Percentiles rank a stretch among this genome's conserved stretches.
Evolutionary conservation across 116 monocot species (phyloP).

Genomic region (Phalaenopsis hybrid): DNA sequence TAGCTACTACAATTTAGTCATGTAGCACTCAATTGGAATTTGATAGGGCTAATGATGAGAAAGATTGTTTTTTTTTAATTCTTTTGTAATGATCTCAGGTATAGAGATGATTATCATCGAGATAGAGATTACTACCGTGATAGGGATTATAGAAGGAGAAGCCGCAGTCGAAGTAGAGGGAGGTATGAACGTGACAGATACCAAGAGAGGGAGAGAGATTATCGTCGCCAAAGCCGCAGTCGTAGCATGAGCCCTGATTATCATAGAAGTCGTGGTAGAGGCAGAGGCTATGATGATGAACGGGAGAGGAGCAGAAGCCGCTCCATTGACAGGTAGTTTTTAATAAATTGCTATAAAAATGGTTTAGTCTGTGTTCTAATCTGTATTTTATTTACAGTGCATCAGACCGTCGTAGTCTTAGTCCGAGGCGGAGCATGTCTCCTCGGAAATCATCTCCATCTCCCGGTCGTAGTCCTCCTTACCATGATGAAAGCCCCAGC

Average conservation of each 20-base stretch:
- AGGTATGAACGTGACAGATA: constrained; percentile 48
- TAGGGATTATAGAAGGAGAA: constrained; percentile 34
- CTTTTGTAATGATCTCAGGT: constrained; percentile 16
- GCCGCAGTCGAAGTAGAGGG: constrained; percentile 49
- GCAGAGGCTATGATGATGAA: constrained; percentile 28
- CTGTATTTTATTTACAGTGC: constrained; percentile 19
- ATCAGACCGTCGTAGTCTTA: constrained; percentile 37
- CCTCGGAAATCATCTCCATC: constrained; percentile 21
- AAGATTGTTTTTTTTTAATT: background rate
- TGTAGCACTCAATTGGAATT: background rate
- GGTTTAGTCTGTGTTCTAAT: background rate
- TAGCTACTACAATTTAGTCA: background rate
- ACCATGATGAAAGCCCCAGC: constrained; percentile 35
- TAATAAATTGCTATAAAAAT: background rate
- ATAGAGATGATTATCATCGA: constrained; percentile 48
- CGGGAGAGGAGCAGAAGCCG: constrained; percentile 43
- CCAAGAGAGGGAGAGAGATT: constrained; percentile 40
- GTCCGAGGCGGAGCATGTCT: constrained; percentile 42
- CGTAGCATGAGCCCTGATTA: constrained; percentile 65
- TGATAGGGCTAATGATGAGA: background rate
- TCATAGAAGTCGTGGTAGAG: constrained; percentile 39
- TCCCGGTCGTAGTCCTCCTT: background rate
- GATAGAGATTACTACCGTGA: constrained; percentile 55
- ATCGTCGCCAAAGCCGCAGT: constrained; percentile 44
- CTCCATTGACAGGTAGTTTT: constrained; percentile 39